These are phyloP conservation scores for Vigna unguiculata DNA, from an alignment of 306 rosid species.

Conservation along the genomic window DNA sequence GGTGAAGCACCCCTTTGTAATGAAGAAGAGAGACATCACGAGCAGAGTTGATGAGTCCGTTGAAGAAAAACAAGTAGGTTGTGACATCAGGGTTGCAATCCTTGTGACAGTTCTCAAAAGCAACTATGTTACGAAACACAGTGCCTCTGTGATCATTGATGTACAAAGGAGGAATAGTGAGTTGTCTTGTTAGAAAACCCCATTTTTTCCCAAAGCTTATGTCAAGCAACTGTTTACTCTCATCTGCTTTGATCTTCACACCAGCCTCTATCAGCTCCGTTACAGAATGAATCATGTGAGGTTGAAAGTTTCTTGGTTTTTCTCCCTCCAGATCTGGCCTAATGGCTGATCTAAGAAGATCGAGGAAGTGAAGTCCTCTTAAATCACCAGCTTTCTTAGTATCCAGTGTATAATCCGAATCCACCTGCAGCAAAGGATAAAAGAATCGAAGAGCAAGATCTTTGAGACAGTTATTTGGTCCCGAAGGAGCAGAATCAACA, in stretches of 20 bases:
- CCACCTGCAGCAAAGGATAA: constrained; percentile 40
- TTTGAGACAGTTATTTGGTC: constrained; percentile 19
- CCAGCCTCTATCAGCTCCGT: constrained; percentile 51
- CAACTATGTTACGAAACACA: constrained; percentile 54
- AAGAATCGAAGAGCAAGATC: constrained; percentile 49
- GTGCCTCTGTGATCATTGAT: constrained; percentile 56
- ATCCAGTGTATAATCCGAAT: neutral
- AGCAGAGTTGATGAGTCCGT: constrained; percentile 52
- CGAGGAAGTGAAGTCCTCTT: constrained; percentile 45
- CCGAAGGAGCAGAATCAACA: neutral
- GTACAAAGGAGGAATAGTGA: constrained; percentile 47
- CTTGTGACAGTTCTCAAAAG: constrained; percentile 56
- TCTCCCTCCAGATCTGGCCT: neutral
- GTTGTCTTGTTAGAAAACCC: neutral
- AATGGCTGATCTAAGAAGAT: constrained; percentile 46
- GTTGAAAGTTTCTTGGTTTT: too few relatives aligned
- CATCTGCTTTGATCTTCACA: constrained; percentile 44
- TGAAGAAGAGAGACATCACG: constrained; percentile 52
- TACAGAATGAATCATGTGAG: constrained; percentile 31
- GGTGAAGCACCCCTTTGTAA: constrained; percentile 50
- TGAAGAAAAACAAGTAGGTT: constrained; percentile 59
- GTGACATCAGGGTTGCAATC: constrained; percentile 52
- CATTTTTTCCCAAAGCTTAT: constrained; percentile 35
- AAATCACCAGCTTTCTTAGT: neutral
- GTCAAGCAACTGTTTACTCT: constrained; percentile 17